Evolutionary conservation across 176 grass and related monocot species (phyloP).

Genomic region (maize (Zea mays)): DNA sequence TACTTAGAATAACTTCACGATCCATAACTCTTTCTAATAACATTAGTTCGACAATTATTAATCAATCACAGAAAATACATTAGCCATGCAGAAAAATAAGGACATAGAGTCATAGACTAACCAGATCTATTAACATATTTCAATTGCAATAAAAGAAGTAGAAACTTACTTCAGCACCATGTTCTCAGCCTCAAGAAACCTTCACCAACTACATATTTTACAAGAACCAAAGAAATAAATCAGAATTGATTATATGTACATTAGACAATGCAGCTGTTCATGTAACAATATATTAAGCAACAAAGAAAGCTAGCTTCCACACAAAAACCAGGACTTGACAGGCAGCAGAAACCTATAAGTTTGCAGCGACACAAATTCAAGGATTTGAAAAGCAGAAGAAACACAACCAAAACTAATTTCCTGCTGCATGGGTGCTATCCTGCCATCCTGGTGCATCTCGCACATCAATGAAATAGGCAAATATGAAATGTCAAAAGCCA

Average conservation of each 20-base stretch:
- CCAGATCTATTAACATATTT: not conserved
- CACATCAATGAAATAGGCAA: slow-evolving; percentile 29
- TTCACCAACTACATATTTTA: slow-evolving; percentile 29
- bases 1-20: not conserved
- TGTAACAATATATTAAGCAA: not conserved
- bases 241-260: not conserved
- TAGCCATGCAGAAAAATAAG: not conserved
- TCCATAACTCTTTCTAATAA: not conserved
- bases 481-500: slow-evolving; percentile 15
- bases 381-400: slow-evolving; percentile 29
- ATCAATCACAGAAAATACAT: not conserved
- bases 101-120: not conserved
- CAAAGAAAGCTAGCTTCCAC: not conserved
- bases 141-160: not conserved
- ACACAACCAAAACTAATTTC: not conserved
- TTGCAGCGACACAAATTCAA: not conserved
- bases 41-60: not conserved
- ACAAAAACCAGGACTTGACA: slow-evolving; percentile 11
- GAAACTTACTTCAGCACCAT: slow-evolving; percentile 80
- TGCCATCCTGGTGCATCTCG: not conserved
- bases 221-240: not conserved
- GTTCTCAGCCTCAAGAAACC: slow-evolving; percentile 43
- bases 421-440: slow-evolving; percentile 28
- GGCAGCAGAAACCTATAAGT: slow-evolving; percentile 15
- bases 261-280: not conserved